Conservation (phyloP, 257 asterid species). For the Solanum sitiens region DNA sequence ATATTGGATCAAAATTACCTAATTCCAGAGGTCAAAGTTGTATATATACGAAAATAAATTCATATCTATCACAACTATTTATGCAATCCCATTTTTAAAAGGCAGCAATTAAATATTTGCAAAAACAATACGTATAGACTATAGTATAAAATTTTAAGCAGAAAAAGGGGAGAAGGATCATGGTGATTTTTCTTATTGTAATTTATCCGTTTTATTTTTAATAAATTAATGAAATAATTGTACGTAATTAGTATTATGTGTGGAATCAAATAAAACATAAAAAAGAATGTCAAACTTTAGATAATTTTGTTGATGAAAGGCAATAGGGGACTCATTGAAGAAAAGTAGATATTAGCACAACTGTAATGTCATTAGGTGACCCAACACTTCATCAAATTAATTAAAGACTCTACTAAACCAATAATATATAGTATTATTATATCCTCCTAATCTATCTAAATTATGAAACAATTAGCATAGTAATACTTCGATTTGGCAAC, state of each 20-base stretch:
- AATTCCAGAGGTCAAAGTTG: not conserved
- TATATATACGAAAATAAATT: not conserved
- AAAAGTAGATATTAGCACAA: constrained; percentile 5
- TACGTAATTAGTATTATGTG: not conserved
- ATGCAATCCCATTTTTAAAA: not conserved
- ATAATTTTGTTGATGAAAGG: not conserved
- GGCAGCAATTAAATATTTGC: not conserved
- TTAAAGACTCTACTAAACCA: not conserved
- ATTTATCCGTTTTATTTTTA: not conserved
- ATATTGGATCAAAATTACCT: not conserved
- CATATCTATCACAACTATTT: not conserved
- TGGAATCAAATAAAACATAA: not conserved
- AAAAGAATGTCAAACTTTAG: not conserved
- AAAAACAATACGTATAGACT: no score
- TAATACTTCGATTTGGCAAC: not conserved
- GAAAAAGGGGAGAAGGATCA: not conserved
- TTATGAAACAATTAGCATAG: not conserved
- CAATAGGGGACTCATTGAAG: not conserved
- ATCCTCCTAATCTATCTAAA: not conserved
- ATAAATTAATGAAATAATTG: not conserved
- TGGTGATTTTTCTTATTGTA: not conserved
- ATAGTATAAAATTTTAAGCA: not conserved
- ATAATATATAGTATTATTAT: not conserved
- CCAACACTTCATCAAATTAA: constrained; percentile 4
- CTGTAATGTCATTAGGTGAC: constrained; percentile 36